Evolutionary conservation across 768 basidiomycete genomes (phyloP).

Genomic region (Mycena amicta): DNA sequence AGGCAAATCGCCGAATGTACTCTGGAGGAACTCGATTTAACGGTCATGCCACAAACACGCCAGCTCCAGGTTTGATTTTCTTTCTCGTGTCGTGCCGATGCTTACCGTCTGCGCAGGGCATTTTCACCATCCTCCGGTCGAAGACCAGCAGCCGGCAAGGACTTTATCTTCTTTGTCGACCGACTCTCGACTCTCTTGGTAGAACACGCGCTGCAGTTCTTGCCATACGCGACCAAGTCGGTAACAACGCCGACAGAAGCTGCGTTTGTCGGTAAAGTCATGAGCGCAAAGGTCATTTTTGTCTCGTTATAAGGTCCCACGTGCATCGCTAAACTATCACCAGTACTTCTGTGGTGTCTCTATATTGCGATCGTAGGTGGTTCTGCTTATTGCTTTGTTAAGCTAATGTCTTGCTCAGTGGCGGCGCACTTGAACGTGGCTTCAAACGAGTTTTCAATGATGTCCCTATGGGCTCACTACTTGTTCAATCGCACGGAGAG

Average conservation of each 20-base stretch:
- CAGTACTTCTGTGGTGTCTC: slow-evolving; percentile 86
- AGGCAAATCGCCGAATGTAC: slow-evolving; percentile 39
- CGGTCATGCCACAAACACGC: slow-evolving; percentile 73
- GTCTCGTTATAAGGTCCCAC: neutral
- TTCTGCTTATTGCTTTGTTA: neutral
- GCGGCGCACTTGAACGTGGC: slow-evolving; percentile 89
- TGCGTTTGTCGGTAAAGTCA: slow-evolving; percentile 59
- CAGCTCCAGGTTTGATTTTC: slow-evolving; percentile 68
- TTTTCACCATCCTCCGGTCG: slow-evolving; percentile 85
- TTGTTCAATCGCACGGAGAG: slow-evolving; percentile 85
- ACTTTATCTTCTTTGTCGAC: slow-evolving; percentile 93
- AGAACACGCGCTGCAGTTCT: slow-evolving; percentile 79
- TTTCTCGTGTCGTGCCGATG: neutral
- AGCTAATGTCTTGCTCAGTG: slow-evolving; percentile 45
- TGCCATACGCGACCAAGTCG: slow-evolving; percentile 68
- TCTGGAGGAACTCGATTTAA: slow-evolving; percentile 54
- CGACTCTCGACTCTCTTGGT: slow-evolving; percentile 82
- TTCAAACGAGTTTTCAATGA: slow-evolving; percentile 87
- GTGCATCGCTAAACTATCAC: neutral
- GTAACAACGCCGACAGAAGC: slow-evolving; percentile 71
- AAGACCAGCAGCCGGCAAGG: slow-evolving; percentile 68
- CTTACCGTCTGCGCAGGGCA: slow-evolving; percentile 57
- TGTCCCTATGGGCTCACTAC: slow-evolving; percentile 82
- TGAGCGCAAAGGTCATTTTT: slow-evolving; percentile 56
- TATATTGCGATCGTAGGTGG: slow-evolving; percentile 80